Conservation (phyloP, 768 basidiomycete genomes). For the Neoboletus magnificus region DNA sequence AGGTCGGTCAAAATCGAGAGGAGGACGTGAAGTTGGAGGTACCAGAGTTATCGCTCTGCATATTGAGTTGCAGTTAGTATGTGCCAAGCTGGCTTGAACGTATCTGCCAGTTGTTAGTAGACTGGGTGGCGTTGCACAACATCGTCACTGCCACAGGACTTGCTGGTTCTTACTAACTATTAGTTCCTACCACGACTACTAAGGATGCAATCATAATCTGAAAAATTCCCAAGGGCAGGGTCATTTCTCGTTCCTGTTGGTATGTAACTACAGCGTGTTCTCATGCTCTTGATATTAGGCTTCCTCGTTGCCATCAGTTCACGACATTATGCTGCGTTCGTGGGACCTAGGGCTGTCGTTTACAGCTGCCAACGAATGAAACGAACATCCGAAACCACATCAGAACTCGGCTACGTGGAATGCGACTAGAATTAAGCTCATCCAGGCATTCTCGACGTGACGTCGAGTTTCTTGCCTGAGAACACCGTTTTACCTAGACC, state of each 20-base stretch:
- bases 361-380: background rate
- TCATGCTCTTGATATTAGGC: background rate
- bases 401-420: background rate
- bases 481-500: background rate
- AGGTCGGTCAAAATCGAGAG: background rate
- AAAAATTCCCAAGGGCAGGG: background rate
- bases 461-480: background rate
- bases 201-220: background rate
- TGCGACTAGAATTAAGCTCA: background rate
- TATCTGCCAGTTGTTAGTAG: background rate
- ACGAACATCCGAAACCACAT: too few species aligned
- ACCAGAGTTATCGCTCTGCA: conserved; percentile 54
- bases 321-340: background rate
- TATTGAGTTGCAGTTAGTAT: background rate
- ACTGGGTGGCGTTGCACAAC: background rate
- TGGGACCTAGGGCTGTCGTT: background rate
- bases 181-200: background rate
- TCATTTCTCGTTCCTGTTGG: background rate
- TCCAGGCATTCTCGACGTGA: background rate
- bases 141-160: background rate
- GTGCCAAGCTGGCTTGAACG: background rate
- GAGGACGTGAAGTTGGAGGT: conserved; percentile 4
- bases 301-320: background rate
- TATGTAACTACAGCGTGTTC: background rate
- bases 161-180: background rate